A percentile compares a stretch with the other conserved stretches of the same genome.
These are phyloP conservation scores for Chaetomiaceae sp. DNA, from an alignment of 2,329 filamentous ascomycete species.

Conservation along the genomic window DNA sequence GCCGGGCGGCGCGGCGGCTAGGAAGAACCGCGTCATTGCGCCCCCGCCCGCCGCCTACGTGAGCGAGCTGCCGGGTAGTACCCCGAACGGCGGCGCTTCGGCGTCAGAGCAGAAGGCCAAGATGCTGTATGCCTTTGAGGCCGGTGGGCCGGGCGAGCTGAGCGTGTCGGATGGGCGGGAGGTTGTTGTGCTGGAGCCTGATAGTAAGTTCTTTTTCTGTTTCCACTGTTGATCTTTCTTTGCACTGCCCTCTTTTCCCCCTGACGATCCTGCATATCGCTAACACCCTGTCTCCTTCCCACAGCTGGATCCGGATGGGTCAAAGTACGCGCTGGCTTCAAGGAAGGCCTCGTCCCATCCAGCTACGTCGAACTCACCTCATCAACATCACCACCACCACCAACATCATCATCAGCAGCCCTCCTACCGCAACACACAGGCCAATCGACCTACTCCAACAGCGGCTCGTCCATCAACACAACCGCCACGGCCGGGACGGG, in stretches of 20 bases:
- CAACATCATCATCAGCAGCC: conserved; percentile 35
- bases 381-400: conserved; percentile 25
- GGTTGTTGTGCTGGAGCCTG: conserved; percentile 72
- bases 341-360: conserved; percentile 81
- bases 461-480: conserved; percentile 57
- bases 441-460: conserved; percentile 64
- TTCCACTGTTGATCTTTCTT: background rate
- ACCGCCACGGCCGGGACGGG: conserved; percentile 28
- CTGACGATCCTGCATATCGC: conserved; percentile 7
- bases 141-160: conserved; percentile 73
- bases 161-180: conserved; percentile 73
- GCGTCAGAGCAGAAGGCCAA: conserved; percentile 62
- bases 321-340: conserved; percentile 67
- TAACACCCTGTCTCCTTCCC: conserved; percentile 27
- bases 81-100: conserved; percentile 37
- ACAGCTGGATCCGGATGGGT: conserved; percentile 89
- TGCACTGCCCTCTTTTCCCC: no score
- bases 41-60: conserved; percentile 81
- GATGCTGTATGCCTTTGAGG: conserved; percentile 86
- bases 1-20: conserved; percentile 18
- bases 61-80: conserved; percentile 54
- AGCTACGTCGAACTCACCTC: conserved; percentile 66
- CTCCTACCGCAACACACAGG: conserved; percentile 41
- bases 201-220: conserved; percentile 57
- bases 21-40: conserved; percentile 72